Evolutionary conservation across 768 basidiomycete species (phyloP).

Genomic region (Asterophora parasitica): DNA sequence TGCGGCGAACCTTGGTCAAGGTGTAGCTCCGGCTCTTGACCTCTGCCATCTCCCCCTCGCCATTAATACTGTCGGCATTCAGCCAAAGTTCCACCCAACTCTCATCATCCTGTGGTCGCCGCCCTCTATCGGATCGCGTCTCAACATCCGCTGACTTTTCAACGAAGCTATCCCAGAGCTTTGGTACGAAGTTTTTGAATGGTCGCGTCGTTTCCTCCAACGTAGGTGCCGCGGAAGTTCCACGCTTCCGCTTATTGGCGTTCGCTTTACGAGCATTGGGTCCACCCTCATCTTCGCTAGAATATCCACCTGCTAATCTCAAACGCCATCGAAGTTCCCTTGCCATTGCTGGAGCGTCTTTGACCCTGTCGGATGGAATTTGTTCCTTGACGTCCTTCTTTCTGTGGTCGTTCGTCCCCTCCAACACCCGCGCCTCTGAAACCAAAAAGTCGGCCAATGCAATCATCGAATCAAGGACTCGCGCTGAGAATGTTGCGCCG

Average conservation of each 20-base stretch:
- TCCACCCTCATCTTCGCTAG: conserved; percentile 63
- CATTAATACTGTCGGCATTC: conserved; percentile 23
- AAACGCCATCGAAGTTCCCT: conserved; percentile 85
- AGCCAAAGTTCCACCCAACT: conserved; percentile 45
- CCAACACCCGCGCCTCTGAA: conserved; percentile 66
- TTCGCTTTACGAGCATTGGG: conserved; percentile 18
- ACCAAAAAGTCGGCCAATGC: conserved; percentile 77
- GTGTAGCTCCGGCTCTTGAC: conserved; percentile 43
- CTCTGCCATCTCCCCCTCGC: conserved; percentile 33
- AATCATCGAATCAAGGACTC: conserved; percentile 68
- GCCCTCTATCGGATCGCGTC: conserved; percentile 31
- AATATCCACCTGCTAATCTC: conserved; percentile 51
- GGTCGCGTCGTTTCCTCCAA: conserved; percentile 15
- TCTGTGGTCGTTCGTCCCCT: conserved; percentile 62
- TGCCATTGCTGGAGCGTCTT: conserved; percentile 76
- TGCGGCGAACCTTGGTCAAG: conserved; percentile 55
- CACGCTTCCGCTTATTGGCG: conserved; percentile 40
- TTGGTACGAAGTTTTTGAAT: conserved; percentile 69
- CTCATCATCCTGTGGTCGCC: conserved; percentile 32
- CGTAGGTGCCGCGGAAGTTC: conserved; percentile 20
- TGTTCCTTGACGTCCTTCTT: conserved; percentile 79
- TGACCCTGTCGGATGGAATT: conserved; percentile 75
- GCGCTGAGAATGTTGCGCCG: conserved; percentile 30
- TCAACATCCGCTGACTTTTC: conserved; percentile 40
- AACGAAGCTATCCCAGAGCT: conserved; percentile 54